Evolutionary conservation across 805 yeast genomes (phyloP), one percentile per base, ranked within the genome.

Genomic region (Ogataea angusta): DNA sequence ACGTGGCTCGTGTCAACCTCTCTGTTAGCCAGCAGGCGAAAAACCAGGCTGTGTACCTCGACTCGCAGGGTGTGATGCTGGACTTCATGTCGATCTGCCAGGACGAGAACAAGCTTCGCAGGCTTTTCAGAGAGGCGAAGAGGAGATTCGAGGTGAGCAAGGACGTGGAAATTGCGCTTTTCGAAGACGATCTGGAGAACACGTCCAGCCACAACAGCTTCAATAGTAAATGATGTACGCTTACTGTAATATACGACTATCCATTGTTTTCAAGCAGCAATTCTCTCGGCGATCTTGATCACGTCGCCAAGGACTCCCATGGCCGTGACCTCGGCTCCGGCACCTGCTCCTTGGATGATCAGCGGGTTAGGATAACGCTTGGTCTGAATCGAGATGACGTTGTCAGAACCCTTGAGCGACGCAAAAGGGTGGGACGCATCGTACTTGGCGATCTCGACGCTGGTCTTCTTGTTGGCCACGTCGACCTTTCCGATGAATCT

Each of bases 301-400:
- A 86, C 82, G 63, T 93, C 99, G 39, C 95, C 95, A 52, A 93
- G 75, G 31, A 93, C 97, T 66, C 99, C 99, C 56, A 63, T 63
- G 30, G 82, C 82, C 37, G 82, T 77, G 33, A 76, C 80, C 26
- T 75, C 82, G 39, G 82, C 80, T 50, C 95, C 93, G 55, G 82
- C 82, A 57, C 95, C 99, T 23, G 99, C 99, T 68, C 99, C 99
- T 74, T 93, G 99, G 56, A 93, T 76, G 48, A 93, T 83, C 62
- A 93, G 74, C 39, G 99, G 99, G 67, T 87, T 88, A 29, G 83
- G 77, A 67, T 93, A 93, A 70, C 99, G 85, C 62, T 86, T 81
- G 23, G 97, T 84, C 64, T 81, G 82, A 69, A 93, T 85, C 16
- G 97, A 82, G 47, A 93, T 83, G 45, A 93, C 96, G 60, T 93